phyloP scores from a whole-genome alignment of 176 grass and related monocot species.

The Juncus effusus region DNA sequence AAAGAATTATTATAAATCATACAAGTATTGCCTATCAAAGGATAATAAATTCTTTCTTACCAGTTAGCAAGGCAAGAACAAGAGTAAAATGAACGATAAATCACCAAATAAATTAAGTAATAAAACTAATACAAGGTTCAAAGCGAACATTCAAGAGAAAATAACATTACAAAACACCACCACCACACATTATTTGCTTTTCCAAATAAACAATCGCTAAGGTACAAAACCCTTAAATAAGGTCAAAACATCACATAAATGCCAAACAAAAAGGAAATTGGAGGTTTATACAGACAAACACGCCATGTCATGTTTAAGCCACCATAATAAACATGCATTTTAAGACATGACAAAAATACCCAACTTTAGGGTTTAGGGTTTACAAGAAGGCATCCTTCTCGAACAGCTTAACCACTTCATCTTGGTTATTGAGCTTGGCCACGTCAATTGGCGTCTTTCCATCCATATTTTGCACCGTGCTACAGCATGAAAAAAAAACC shows the following conservation, averaged over 20 bases:
- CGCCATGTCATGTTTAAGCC: slow-evolving; percentile 9
- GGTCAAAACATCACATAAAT: background rate
- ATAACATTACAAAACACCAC: background rate
- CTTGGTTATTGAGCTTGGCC: slow-evolving; percentile 72
- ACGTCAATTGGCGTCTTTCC: slow-evolving; percentile 84
- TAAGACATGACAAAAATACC: background rate
- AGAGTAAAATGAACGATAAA: background rate
- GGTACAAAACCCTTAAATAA: slow-evolving; percentile 8
- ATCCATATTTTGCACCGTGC: slow-evolving; percentile 78
- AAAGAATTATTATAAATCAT: background rate
- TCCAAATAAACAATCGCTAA: slow-evolving; percentile 12
- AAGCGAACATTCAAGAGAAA: background rate
- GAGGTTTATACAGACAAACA: slow-evolving; percentile 32
- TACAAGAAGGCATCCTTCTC: slow-evolving; percentile 88
- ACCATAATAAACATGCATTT: background rate
- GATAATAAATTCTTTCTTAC: no score
- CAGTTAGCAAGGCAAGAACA: background rate
- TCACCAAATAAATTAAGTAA: background rate
- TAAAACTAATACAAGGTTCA: background rate
- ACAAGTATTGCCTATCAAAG: background rate
- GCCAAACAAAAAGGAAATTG: slow-evolving; percentile 15
- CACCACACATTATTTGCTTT: slow-evolving; percentile 25
- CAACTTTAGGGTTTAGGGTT: slow-evolving; percentile 1
- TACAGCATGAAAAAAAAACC: slow-evolving; percentile 23
- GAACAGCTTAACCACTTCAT: slow-evolving; percentile 77